These are phyloP conservation scores for Picocystis sp. DNA, from an alignment of 163 green algal genomes.

Conservation along the genomic window DNA sequence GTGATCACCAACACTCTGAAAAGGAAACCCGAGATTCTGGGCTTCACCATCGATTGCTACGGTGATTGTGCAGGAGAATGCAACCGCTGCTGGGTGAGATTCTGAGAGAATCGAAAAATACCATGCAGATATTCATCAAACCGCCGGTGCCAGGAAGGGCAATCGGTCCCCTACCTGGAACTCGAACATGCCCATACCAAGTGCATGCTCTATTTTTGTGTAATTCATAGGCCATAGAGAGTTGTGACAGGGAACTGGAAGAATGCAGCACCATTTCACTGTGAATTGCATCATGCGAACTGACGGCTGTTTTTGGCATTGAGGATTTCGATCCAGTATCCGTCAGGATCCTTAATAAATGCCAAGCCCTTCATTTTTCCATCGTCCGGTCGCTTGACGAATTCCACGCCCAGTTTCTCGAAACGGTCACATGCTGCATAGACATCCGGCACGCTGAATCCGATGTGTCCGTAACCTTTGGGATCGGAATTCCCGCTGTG, in stretches of 20 bases:
- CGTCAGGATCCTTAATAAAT: constrained; percentile 66
- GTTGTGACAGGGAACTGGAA: no score
- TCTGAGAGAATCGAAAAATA: constrained; percentile 11
- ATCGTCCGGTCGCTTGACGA: constrained; percentile 74
- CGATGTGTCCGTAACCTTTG: constrained; percentile 64
- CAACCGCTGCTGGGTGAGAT: constrained; percentile 47
- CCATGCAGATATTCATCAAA: no score
- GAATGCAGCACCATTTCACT: no score
- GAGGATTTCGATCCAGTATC: constrained; percentile 61
- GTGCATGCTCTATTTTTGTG: no score
- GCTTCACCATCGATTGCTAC: constrained; percentile 40
- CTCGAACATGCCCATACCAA: no score
- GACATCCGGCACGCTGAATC: constrained; percentile 62
- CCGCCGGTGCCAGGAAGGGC: no score
- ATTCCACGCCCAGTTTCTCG: constrained; percentile 67
- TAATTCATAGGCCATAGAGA: no score
- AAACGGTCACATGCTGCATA: constrained; percentile 74
- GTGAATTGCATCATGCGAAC: constrained; percentile 1
- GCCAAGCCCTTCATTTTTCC: constrained; percentile 71
- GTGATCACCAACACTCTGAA: constrained; percentile 23
- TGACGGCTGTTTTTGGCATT: constrained; percentile 22
- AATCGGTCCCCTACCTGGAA: no score
- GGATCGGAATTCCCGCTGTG: constrained; percentile 76
- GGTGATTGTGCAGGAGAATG: constrained; percentile 41
- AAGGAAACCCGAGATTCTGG: constrained; percentile 28